Base-by-base conservation (phyloP, 2,329 filamentous ascomycete species). In the Claviceps monticola region DNA sequence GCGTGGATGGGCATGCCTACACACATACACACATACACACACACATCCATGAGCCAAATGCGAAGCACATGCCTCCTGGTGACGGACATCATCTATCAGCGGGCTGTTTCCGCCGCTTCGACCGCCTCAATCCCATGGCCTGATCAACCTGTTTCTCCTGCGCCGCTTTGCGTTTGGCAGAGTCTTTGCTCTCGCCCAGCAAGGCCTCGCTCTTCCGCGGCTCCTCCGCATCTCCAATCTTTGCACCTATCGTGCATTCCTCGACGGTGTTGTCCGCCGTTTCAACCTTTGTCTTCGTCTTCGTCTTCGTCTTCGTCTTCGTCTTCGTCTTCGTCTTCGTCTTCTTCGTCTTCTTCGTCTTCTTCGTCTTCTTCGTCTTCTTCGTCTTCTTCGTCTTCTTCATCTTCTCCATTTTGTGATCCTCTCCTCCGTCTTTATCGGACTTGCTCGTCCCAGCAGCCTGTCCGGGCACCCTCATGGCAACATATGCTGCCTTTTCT, bases 401-500 rank as follows among this genome's bases (percentile, higher is more conserved):
- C 5, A n/a, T 14, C 14, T 21, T 3, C 17, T 6, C 29, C n/a
- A 3, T 38, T 2, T 7, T 37, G n/a, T 13, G 8, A 1, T 2
- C 38, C 21, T 8, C 38, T 17, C 17, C 17, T 42, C 8, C 17
- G 0, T 21, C 21, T 17, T 9, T 7, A 4, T 17, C 38, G 11
- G 38, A 5, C 17, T 42, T 19, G 11, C 41, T 17, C n/a, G 17
- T 41, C 39, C 2, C 14, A 14, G 37, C 37, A 39, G 37, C 37
- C 1, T n/a, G 6, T n/a, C n/a, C 34, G 9, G 34, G 42, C 14
- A 9, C 21, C 45, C 69, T 79, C 61, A 86, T 76, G 48, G 86
- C 62, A 9, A 86, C 83, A 61, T 81, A 88, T 2, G 84, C 84
- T 17, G 83, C 84, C 62, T 76, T 83, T 65, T 89, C 86, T 5